A percentile compares a stretch with the other conserved stretches of the same genome.
These are phyloP conservation scores for Trichoderma asperellum DNA, from an alignment of 2,329 filamentous ascomycete genomes.

Conservation along the genomic window DNA sequence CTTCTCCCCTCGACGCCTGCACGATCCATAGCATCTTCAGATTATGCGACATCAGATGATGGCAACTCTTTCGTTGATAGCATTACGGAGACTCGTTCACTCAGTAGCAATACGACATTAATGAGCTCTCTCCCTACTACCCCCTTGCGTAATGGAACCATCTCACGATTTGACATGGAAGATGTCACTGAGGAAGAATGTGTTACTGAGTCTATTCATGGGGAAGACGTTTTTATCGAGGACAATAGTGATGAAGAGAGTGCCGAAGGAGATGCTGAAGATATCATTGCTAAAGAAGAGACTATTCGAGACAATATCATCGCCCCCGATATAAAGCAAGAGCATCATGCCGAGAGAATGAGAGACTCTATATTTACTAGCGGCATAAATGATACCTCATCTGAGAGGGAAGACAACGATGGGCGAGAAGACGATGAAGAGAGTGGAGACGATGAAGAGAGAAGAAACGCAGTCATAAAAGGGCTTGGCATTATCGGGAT, in stretches of 20 bases:
- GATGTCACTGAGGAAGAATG: neutral
- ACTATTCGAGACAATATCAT: neutral
- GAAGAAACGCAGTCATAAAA: neutral
- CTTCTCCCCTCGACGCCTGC: neutral
- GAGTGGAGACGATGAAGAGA: neutral
- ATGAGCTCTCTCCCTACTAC: neutral
- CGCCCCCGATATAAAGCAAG: neutral
- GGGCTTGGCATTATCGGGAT: neutral
- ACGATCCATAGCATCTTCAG: neutral
- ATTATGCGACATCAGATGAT: constrained; percentile 4
- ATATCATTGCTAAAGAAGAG: neutral
- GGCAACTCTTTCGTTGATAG: constrained; percentile 4
- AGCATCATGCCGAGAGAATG: neutral
- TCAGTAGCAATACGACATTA: constrained; percentile 3
- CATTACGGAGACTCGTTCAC: neutral
- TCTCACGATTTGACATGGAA: neutral
- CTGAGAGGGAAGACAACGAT: neutral
- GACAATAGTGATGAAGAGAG: neutral
- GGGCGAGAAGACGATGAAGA: neutral
- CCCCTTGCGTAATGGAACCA: neutral
- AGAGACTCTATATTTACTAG: neutral
- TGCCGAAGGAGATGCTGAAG: neutral
- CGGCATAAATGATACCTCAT: too few species aligned
- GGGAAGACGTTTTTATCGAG: neutral
- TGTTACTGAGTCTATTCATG: neutral